These are phyloP conservation scores for Ostreobium quekettii DNA, from an alignment of 139 green algal genomes.

Conservation along the genomic window DNA sequence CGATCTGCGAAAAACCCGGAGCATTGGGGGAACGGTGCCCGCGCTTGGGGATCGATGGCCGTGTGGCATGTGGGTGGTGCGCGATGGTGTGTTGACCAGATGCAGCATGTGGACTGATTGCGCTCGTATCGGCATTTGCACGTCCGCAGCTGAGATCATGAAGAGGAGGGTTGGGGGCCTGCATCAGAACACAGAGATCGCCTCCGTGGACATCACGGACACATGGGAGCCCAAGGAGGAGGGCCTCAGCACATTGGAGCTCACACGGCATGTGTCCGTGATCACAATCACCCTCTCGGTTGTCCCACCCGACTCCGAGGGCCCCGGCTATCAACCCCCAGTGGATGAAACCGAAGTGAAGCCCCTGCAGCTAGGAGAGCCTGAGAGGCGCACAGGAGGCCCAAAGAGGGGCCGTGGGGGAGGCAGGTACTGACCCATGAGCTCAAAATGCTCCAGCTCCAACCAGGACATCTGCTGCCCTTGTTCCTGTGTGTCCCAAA, in stretches of 20 bases:
- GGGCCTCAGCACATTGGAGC: conserved; percentile 57
- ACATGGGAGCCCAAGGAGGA: conserved; percentile 71
- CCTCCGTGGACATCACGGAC: conserved; percentile 58
- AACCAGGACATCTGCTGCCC: too few relatives aligned
- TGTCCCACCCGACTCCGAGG: conserved; percentile 38
- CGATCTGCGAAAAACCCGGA: background rate
- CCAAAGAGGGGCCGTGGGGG: background rate
- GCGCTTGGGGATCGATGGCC: too few relatives aligned
- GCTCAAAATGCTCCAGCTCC: too few relatives aligned
- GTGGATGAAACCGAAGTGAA: conserved; percentile 45
- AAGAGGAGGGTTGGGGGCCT: conserved; percentile 74
- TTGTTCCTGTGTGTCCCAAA: too few relatives aligned
- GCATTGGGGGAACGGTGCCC: too few relatives aligned
- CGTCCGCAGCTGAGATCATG: conserved; percentile 69
- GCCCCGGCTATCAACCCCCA: conserved; percentile 68
- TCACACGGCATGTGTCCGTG: conserved; percentile 68
- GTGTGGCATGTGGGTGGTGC: too few relatives aligned
- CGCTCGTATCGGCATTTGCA: too few relatives aligned
- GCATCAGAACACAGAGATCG: conserved; percentile 65
- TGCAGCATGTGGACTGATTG: background rate
- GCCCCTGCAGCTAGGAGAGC: conserved; percentile 25
- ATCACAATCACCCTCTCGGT: conserved; percentile 69
- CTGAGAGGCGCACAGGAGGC: background rate
- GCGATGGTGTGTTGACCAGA: too few relatives aligned
- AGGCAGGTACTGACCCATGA: too few relatives aligned